phyloP scores from a whole-genome alignment of 2,329 filamentous ascomycete genomes.

The Teratosphaeriaceae sp. region DNA sequence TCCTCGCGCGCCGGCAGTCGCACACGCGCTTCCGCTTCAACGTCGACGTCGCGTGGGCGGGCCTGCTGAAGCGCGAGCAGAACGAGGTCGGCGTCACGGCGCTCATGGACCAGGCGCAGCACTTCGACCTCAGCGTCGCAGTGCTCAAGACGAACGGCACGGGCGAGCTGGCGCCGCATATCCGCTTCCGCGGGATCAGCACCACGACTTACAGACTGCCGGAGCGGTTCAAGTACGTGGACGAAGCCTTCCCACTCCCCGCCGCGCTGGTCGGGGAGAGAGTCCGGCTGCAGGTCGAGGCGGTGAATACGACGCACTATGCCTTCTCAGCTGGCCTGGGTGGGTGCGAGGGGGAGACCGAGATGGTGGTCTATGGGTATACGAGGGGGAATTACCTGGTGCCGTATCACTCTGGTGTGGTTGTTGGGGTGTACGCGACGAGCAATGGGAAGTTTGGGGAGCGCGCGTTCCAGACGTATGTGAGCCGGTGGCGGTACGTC shows the following conservation, averaged over 20 bases:
- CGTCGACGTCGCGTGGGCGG: conserved; percentile 39
- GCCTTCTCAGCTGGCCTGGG: conserved; percentile 23
- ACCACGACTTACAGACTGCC: conserved; percentile 14
- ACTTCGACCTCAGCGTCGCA: conserved; percentile 39
- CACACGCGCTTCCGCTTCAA: conserved; percentile 49
- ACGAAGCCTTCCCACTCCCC: conserved; percentile 31
- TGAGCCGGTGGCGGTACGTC: background rate
- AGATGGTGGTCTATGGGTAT: conserved; percentile 8
- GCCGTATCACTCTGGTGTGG: conserved; percentile 9
- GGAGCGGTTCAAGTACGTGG: conserved; percentile 9
- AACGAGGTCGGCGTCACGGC: conserved; percentile 25
- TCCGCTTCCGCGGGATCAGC: conserved; percentile 39
- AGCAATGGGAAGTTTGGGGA: conserved; percentile 11
- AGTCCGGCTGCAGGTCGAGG: conserved; percentile 38
- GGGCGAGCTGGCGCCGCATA: conserved; percentile 25
- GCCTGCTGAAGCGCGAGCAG: conserved; percentile 39
- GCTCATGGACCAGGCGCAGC: conserved; percentile 41
- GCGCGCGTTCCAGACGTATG: conserved; percentile 5
- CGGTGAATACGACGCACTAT: conserved; percentile 43
- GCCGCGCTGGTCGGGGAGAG: conserved; percentile 25
- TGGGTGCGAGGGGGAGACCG: conserved; percentile 7
- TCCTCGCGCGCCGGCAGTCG: conserved; percentile 50
- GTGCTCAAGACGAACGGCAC: conserved; percentile 10
- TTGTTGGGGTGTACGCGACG: conserved; percentile 10
- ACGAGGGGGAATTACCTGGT: conserved; percentile 8